Evolutionary conservation across 108 stramenopile genomes (phyloP), one percentile per base, ranked within the genome.

Genomic region (Cyclotella kingstonii): DNA sequence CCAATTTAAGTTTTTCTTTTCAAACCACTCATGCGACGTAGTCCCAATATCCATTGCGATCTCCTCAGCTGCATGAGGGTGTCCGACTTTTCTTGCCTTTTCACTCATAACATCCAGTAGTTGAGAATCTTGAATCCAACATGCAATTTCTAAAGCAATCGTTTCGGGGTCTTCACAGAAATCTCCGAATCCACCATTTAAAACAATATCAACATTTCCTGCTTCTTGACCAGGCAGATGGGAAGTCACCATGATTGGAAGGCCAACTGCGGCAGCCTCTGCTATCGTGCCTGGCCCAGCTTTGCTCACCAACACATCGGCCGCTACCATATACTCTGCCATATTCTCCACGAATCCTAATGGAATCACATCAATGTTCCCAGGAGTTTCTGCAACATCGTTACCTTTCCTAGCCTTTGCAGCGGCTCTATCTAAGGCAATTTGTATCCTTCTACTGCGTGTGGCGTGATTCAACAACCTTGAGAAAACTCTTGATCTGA

Each of bases 201-300:
- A 43, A 0, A 89, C 91, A 42, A 87, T 82, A 59, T 89, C 91
- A 22, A 92, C 86, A 60, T 92, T 92, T 0, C 91, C 91, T 14
- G 85, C 91, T 71, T 92, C 91, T 72, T 92, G 91, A 0, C 91
- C 91, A 2, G 91, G 91, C 25, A 92, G 52, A 66, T 80, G 92
- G 52, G 83, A 83, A 55, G 94, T 94, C 29, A 98, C 80, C 87
- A 98, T 87, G 18, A 96, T 52, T 3, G 97, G 97, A 3, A 98
- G 56, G 2, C 95, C 94, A 19, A 95, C 68, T 11, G 90, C 70
- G 4, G 91, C 92, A 17, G 97, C 96, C 73, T 98, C 97, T 12
- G 97, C 97, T 40, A 98, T 98, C 6, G 95, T 98, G 19, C 97
- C 97, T n/a, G 97, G 97, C 7, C 96, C 97, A 7, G 97, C 97